A percentile compares a stretch with the other conserved stretches of the same genome.
Evolutionary conservation across 768 basidiomycete species (phyloP).

Genomic region (Phaffia tasmanica): DNA sequence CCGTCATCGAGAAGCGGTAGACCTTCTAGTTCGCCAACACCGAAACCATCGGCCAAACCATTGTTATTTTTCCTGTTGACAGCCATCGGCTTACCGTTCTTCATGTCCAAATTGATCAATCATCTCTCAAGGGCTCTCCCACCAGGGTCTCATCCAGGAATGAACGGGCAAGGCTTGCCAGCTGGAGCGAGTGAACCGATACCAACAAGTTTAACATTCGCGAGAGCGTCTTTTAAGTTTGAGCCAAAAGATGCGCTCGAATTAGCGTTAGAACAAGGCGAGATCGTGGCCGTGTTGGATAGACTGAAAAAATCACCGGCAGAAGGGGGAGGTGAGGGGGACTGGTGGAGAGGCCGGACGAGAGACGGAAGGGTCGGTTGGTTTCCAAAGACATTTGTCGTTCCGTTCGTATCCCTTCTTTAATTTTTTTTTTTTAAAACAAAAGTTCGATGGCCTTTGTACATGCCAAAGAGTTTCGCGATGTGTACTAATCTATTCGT

Average conservation of each 20-base stretch:
- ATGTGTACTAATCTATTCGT: too few relatives aligned
- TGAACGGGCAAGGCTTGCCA: neutral
- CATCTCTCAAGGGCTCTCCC: constrained; percentile 55
- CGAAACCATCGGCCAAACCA: constrained; percentile 65
- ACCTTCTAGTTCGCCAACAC: constrained; percentile 30
- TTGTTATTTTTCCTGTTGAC: constrained; percentile 87
- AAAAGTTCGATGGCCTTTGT: too few relatives aligned
- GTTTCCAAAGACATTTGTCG: constrained; percentile 87
- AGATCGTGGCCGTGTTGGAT: constrained; percentile 83
- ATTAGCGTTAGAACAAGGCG: constrained; percentile 69
- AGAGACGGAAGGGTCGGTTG: constrained; percentile 85
- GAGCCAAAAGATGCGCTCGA: constrained; percentile 62
- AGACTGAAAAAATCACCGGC: constrained; percentile 51
- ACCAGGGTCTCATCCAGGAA: neutral
- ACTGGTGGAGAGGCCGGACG: constrained; percentile 93
- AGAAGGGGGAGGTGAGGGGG: constrained; percentile 52
- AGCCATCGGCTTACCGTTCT: constrained; percentile 81
- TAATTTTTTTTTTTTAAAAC: too few relatives aligned
- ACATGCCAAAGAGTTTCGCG: too few relatives aligned
- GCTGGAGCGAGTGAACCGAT: neutral
- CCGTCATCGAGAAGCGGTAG: constrained; percentile 43
- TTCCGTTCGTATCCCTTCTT: neutral
- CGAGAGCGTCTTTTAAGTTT: constrained; percentile 69
- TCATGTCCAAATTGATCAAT: constrained; percentile 79
- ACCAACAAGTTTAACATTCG: constrained; percentile 49